Conservation (phyloP, 331 rosid species). For the Quercus phellos region DNA sequence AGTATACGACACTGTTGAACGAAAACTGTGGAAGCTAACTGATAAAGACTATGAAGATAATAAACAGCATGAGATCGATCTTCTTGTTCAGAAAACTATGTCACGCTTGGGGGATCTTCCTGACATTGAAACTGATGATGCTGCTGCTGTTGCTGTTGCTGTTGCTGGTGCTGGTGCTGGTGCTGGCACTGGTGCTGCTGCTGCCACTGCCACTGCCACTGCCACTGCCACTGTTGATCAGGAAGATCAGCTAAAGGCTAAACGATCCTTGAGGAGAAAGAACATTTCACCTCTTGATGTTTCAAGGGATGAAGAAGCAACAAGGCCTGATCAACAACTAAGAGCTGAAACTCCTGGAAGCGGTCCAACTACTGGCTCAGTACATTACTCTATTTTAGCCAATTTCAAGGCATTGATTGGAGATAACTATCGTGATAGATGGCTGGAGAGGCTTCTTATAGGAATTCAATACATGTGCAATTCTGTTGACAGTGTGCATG, state of each 20-base stretch:
- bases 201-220: constrained; percentile 16
- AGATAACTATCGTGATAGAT: constrained; percentile 72
- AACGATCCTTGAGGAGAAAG: constrained; percentile 55
- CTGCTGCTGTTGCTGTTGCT: constrained; percentile 1
- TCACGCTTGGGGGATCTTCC: constrained; percentile 60
- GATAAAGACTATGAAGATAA: constrained; percentile 83
- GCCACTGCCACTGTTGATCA: constrained; percentile 32
- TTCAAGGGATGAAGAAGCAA: constrained; percentile 60
- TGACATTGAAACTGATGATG: constrained; percentile 68
- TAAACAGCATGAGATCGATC: constrained; percentile 79
- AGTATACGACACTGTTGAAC: constrained; percentile 88
- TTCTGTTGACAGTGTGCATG: constrained; percentile 31
- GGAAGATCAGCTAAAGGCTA: constrained; percentile 56
- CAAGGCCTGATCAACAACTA: constrained; percentile 42
- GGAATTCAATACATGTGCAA: constrained; percentile 52
- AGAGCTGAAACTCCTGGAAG: constrained; percentile 80
- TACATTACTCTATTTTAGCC: constrained; percentile 47
- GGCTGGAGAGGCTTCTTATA: constrained; percentile 80
- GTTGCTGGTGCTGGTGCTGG: constrained; percentile 26
- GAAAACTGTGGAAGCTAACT: constrained; percentile 81
- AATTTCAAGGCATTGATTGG: constrained; percentile 59
- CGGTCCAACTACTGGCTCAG: constrained; percentile 41
- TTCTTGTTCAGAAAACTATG: constrained; percentile 77
- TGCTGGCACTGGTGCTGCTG: neutral
- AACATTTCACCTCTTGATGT: constrained; percentile 63